These are phyloP conservation scores for Neospermospora avenae DNA, from an alignment of 2,329 filamentous ascomycete species.

Conservation along the genomic window DNA sequence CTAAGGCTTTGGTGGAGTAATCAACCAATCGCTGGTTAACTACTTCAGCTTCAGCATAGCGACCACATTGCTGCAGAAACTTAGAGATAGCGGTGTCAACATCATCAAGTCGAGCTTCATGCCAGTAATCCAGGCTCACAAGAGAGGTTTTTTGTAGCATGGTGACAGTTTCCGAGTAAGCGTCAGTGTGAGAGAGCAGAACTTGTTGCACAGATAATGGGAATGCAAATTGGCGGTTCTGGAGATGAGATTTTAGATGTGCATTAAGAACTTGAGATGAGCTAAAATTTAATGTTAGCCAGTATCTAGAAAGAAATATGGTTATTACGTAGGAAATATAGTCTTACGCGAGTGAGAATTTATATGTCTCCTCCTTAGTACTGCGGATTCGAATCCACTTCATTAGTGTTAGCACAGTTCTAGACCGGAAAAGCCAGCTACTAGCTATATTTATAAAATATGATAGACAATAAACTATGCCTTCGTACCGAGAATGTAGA, in stretches of 20 bases:
- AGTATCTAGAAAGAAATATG: neutral
- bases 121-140: neutral
- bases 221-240: constrained; percentile 5
- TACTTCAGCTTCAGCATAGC: constrained; percentile 4
- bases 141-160: neutral
- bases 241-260: neutral
- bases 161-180: constrained; percentile 7
- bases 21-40: neutral
- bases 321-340: neutral
- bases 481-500: neutral
- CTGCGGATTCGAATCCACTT: constrained; percentile 25
- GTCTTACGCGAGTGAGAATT: constrained; percentile 8
- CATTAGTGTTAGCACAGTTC: too few species aligned
- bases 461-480: too few species aligned
- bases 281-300: neutral
- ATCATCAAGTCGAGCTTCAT: neutral
- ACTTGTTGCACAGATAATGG: constrained; percentile 1
- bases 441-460: too few species aligned
- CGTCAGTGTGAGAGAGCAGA: constrained; percentile 12
- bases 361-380: neutral
- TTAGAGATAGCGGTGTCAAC: neutral
- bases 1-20: constrained; percentile 10
- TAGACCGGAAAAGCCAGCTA: too few species aligned
- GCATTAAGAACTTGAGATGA: constrained; percentile 5
- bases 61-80: neutral